Evolutionary conservation across 1,284 basidiomycete genomes (phyloP), one percentile per base, ranked within the genome.

Genomic region (Mycena citricolor): DNA sequence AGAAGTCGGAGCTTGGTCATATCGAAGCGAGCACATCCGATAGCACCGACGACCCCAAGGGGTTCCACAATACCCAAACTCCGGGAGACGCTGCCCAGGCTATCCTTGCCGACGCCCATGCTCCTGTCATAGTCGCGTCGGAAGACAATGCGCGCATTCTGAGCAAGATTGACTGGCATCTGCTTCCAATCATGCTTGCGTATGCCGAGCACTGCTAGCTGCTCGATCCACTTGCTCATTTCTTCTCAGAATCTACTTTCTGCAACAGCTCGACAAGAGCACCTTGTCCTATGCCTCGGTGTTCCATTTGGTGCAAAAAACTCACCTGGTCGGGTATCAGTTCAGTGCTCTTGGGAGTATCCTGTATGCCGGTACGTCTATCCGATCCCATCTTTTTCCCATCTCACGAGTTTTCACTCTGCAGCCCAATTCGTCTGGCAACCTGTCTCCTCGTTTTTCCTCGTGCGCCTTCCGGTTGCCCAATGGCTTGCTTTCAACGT

Each of bases 281-380:
- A 63, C 69, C 4, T 55, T 73, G 7, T 68, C 69, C 17, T 73
- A 73, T 51, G 64, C 70, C 1, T 70, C 68, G 7, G 69, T 70
- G 3, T 73, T 71, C 48, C 61, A 62, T 13, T 65, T 73, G 20
- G 62, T 65, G 8, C 39, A 55, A 22, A 64, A 71, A 30, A 62
- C 68, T 7, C 29, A 64, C 32, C 61, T 75, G 8, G 62, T 66
- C 17, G 71, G 73, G 1, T 58, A 57, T 7, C 67, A 74, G 47
- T 75, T 70, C 54, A 68, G 65, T 42, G 71, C 70, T 64, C 63
- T 74, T 1, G 65, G 63, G 26, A 69, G 67, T 32, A 69, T 73
- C 44, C 67, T 74, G 37, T 74, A 74, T 39, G 61, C 73, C 10
- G 49, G 48, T 50, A 21, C 13, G 34, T 42, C n/a, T n/a, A n/a